Evolutionary conservation across 495 filamentous ascomycete genomes (phyloP).

Genomic region (Penicillium goetzii): DNA sequence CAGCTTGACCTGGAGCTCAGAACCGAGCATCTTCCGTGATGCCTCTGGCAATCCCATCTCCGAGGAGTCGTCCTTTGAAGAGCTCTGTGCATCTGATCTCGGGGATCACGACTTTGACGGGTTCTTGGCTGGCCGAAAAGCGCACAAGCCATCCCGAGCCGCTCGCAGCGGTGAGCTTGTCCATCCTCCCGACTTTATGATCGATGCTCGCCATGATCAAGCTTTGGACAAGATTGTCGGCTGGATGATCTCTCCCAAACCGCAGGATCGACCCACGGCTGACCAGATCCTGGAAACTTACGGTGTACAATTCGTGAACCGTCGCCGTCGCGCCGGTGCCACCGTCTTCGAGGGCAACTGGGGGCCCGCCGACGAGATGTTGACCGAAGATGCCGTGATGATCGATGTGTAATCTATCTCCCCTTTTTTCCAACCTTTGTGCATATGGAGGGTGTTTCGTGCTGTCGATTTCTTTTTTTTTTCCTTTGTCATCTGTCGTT

Average conservation of each 20-base stretch:
- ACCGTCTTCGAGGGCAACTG: conserved; percentile 95
- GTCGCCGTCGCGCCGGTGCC: conserved; percentile 77
- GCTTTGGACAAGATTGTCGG: conserved; percentile 83
- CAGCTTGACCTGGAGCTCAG: conserved; percentile 76
- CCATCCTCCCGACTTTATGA: conserved; percentile 85
- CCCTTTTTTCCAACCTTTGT: conserved; percentile 35
- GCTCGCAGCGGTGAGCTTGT: conserved; percentile 67
- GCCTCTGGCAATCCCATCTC: conserved; percentile 69
- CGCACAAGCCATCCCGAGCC: conserved; percentile 36
- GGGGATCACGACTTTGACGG: conserved; percentile 49
- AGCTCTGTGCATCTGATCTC: conserved; percentile 55
- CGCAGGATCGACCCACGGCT: conserved; percentile 71
- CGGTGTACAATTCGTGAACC: conserved; percentile 75
- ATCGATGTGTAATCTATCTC: conserved; percentile 63
- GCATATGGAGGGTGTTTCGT: conserved; percentile 48
- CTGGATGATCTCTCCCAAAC: conserved; percentile 83
- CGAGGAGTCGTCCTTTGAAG: conserved; percentile 52
- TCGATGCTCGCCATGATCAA: conserved; percentile 63
- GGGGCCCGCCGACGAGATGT: conserved; percentile 78
- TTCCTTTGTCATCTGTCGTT: conserved; percentile 42
- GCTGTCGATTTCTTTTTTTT: conserved; percentile 31
- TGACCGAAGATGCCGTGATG: conserved; percentile 74
- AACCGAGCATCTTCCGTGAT: conserved; percentile 71
- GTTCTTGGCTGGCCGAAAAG: conserved; percentile 35
- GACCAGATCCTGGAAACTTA: conserved; percentile 69